Evolutionary conservation across 225 moss, liverwort and hornwort genomes (phyloP).

Genomic region (Ulota crispa): DNA sequence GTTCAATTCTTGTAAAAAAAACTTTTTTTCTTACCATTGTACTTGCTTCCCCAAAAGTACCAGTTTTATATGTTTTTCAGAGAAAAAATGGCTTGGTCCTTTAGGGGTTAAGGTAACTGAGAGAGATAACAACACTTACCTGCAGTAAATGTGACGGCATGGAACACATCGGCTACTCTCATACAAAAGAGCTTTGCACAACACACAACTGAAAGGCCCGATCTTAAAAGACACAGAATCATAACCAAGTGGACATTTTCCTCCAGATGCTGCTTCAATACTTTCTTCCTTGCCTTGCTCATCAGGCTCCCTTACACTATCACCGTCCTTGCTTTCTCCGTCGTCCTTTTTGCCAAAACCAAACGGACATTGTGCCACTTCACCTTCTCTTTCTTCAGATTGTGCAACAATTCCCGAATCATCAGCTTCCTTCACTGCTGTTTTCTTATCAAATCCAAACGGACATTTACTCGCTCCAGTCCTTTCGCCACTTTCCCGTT

Average conservation of each 20-base stretch:
- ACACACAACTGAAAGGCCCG: conserved; percentile 92
- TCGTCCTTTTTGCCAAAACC: conserved; percentile 30
- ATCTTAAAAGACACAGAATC: conserved; percentile 92
- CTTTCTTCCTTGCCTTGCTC: conserved; percentile 34
- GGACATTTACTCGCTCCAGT: conserved; percentile 32
- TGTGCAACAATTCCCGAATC: conserved; percentile 8
- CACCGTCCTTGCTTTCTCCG: conserved; percentile 19
- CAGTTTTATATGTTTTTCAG: too few relatives aligned
- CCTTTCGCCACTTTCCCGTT: conserved; percentile 16
- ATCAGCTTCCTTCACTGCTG: background rate
- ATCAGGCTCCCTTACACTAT: background rate
- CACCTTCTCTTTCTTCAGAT: conserved; percentile 11
- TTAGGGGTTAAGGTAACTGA: too few relatives aligned
- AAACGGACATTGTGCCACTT: conserved; percentile 43
- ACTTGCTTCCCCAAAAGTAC: too few relatives aligned
- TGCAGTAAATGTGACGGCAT: conserved; percentile 87
- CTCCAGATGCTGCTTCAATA: conserved; percentile 36
- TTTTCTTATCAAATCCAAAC: conserved; percentile 37
- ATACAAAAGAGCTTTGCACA: conserved; percentile 83
- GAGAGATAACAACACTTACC: conserved; percentile 42
- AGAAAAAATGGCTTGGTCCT: too few relatives aligned
- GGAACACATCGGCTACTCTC: conserved; percentile 88
- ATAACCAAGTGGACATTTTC: conserved; percentile 89
- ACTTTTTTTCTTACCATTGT: too few relatives aligned
- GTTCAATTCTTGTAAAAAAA: too few relatives aligned